phyloP scores from a whole-genome alignment of 768 basidiomycete species.

The Inosperma sp. region DNA sequence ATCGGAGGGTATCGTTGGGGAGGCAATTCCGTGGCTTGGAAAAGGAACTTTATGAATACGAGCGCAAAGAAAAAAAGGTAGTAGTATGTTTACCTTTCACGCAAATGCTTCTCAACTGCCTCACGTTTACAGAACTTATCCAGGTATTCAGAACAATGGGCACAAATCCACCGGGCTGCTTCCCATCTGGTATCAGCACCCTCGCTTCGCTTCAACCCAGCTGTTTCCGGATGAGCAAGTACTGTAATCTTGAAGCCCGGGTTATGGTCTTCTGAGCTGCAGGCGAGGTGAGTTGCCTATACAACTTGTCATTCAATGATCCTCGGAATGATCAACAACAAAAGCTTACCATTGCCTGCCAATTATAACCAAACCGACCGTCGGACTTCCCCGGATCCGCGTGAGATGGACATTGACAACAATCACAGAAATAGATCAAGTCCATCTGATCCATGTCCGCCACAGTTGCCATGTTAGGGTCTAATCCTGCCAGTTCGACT shows the following conservation, averaged over 20 bases:
- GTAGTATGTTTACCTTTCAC: too few relatives aligned
- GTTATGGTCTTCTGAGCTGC: neutral
- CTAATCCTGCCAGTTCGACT: slow-evolving; percentile 5
- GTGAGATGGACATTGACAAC: neutral
- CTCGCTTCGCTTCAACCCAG: neutral
- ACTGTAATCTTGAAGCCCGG: neutral
- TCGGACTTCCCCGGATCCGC: neutral
- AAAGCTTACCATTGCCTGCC: slow-evolving; percentile 1
- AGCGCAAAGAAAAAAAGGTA: neutral
- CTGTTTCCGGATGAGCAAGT: neutral
- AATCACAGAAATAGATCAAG: slow-evolving; percentile 8
- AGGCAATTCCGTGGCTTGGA: neutral
- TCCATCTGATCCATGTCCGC: slow-evolving; percentile 10
- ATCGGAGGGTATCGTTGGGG: neutral
- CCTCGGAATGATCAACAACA: neutral
- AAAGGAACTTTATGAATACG: neutral
- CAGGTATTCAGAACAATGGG: neutral
- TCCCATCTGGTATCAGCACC: neutral
- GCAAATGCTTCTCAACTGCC: neutral
- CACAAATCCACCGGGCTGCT: neutral
- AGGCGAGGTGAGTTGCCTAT: neutral
- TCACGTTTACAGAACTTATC: neutral
- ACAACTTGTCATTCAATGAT: neutral
- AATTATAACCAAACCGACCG: neutral
- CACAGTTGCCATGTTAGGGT: neutral